Conservation (phyloP, 2,329 filamentous ascomycete species). For the Ophiostoma angusticollis region DNA sequence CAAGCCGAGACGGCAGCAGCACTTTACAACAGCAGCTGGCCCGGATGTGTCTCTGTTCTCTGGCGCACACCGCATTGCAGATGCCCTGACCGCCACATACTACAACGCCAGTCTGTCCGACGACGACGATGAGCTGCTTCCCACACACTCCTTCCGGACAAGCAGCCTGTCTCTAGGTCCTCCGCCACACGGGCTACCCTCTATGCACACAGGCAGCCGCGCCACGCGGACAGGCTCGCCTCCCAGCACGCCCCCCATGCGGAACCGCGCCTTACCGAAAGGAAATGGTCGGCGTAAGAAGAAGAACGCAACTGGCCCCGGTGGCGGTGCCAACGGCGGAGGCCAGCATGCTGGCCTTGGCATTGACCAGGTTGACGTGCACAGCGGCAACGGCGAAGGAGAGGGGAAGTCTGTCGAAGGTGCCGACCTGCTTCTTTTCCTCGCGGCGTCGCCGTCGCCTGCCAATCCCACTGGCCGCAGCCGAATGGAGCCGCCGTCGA, state of each 20-base stretch:
- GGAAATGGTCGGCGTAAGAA: conserved; percentile 33
- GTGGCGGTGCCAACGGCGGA: conserved; percentile 19
- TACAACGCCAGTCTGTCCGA: conserved; percentile 53
- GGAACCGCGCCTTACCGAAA: conserved; percentile 32
- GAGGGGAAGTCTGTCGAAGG: conserved; percentile 51
- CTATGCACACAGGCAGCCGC: conserved; percentile 20
- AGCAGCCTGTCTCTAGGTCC: conserved; percentile 21
- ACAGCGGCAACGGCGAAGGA: conserved; percentile 27
- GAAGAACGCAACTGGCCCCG: conserved; percentile 21
- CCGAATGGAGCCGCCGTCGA: conserved; percentile 57
- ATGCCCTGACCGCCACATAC: conserved; percentile 43
- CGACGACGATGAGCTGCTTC: conserved; percentile 73
- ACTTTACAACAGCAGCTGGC: conserved; percentile 59
- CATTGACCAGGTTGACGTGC: conserved; percentile 25
- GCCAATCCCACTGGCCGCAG: conserved; percentile 45
- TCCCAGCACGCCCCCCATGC: conserved; percentile 67
- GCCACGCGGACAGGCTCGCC: conserved; percentile 54
- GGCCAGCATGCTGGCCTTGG: conserved; percentile 7
- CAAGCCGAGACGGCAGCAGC: conserved; percentile 59
- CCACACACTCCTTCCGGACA: conserved; percentile 58
- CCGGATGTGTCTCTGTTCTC: conserved; percentile 71
- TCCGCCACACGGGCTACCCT: not conserved
- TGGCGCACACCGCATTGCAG: conserved; percentile 53
- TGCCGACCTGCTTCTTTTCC: conserved; percentile 66
- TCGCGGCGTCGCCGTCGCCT: conserved; percentile 83